Conservation (phyloP, 2,329 filamentous ascomycete species). For the Cercospora zeae-maydis region DNA sequence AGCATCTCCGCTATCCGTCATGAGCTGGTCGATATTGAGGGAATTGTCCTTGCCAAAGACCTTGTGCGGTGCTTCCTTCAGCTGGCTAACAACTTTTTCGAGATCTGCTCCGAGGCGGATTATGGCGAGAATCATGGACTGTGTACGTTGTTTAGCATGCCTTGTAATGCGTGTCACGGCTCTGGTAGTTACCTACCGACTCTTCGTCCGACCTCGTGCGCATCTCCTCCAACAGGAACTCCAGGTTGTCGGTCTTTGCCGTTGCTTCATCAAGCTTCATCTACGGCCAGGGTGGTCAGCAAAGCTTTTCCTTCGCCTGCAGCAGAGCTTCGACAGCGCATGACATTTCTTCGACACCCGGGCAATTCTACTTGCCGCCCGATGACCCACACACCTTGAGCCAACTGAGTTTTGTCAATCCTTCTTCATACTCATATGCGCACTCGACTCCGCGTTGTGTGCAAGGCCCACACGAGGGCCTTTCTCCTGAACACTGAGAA, state of each 20-base stretch:
- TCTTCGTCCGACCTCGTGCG: slow-evolving; percentile 22
- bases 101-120: slow-evolving; percentile 23
- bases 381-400: slow-evolving; percentile 7
- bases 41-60: neutral
- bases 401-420: slow-evolving; percentile 18
- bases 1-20: neutral
- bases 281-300: neutral
- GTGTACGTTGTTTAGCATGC: neutral
- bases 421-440: slow-evolving; percentile 25
- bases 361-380: neutral
- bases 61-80: slow-evolving; percentile 14
- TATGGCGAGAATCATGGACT: slow-evolving; percentile 19
- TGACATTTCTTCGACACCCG: too few relatives aligned
- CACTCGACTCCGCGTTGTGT: slow-evolving; percentile 18
- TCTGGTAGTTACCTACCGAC: slow-evolving; percentile 5
- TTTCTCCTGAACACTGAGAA: slow-evolving; percentile 13
- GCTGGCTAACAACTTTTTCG: slow-evolving; percentile 19
- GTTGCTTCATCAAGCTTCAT: slow-evolving; percentile 18
- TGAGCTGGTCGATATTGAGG: neutral
- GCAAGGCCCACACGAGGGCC: slow-evolving; percentile 21
- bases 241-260: slow-evolving; percentile 19
- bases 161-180: neutral
- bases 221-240: slow-evolving; percentile 24
- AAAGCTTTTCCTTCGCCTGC: neutral
- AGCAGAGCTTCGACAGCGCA: neutral